Conservation (phyloP, 1,284 basidiomycete genomes). For the Papiliotrema laurentii region DNA sequence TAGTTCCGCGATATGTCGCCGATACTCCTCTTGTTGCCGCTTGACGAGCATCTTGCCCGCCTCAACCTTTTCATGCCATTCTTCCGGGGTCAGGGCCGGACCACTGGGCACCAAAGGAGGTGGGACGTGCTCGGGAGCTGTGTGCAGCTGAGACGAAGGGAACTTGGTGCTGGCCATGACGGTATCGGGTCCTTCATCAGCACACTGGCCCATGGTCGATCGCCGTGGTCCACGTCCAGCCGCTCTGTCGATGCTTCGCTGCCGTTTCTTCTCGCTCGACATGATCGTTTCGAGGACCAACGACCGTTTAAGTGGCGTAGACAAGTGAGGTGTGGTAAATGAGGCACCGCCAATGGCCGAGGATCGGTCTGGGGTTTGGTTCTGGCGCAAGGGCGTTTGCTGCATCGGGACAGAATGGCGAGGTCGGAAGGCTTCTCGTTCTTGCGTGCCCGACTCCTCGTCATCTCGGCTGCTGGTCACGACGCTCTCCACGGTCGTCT, state of each 20-base stretch:
- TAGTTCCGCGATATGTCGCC: slow-evolving; percentile 8
- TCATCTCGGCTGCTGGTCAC: no score
- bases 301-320: slow-evolving; percentile 2
- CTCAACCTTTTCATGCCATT: slow-evolving; percentile 5
- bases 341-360: no score
- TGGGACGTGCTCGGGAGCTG: background rate
- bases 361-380: background rate
- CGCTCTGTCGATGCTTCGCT: slow-evolving; percentile 1
- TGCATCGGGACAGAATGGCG: no score
- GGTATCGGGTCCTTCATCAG: slow-evolving; percentile 4
- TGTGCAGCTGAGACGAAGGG: background rate
- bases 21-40: slow-evolving; percentile 12
- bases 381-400: no score
- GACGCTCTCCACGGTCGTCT: no score
- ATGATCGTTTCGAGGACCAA: slow-evolving; percentile 11
- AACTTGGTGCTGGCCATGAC: slow-evolving; percentile 4
- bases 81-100: slow-evolving; percentile 1
- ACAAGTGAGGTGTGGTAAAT: background rate
- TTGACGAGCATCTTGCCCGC: slow-evolving; percentile 10
- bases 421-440: no score
- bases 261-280: slow-evolving; percentile 9
- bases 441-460: no score
- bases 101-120: background rate
- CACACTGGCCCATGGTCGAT: no score
- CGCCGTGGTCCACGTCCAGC: background rate